phyloP scores from a whole-genome alignment of 352 stramenopile genomes.

The Phytophthora sojae region DNA sequence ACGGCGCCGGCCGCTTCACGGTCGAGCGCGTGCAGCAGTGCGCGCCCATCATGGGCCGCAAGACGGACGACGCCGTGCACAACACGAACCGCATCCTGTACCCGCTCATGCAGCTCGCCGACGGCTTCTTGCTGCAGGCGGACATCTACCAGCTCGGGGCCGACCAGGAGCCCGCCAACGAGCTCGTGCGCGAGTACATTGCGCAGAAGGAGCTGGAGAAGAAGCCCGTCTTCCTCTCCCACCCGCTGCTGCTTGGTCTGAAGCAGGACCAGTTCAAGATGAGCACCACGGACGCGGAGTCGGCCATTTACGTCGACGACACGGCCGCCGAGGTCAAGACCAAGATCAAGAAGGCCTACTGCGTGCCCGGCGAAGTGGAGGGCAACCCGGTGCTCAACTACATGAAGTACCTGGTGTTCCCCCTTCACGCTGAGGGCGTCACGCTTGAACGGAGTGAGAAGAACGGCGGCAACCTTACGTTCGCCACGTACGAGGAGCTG shows the following conservation, averaged over 20 bases:
- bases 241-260: slow-evolving; percentile 98
- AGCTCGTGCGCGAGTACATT: slow-evolving; percentile 98
- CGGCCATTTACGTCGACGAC: slow-evolving; percentile 99
- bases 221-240: slow-evolving; percentile 94
- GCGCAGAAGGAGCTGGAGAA: slow-evolving; percentile 79
- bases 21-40: slow-evolving; percentile 97
- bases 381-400: slow-evolving; percentile 97
- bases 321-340: slow-evolving; percentile 93
- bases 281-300: slow-evolving; percentile 98
- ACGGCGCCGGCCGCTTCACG: slow-evolving; percentile 90
- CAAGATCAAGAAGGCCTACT: slow-evolving; percentile 99
- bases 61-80: slow-evolving; percentile 78
- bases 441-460: slow-evolving; percentile 86
- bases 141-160: slow-evolving; percentile 99
- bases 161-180: slow-evolving; percentile 96
- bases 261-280: slow-evolving; percentile 99
- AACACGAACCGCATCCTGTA: slow-evolving; percentile 97
- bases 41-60: slow-evolving; percentile 98
- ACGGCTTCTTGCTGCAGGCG: slow-evolving; percentile 98
- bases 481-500: slow-evolving; percentile 91
- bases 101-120: slow-evolving; percentile 98
- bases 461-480: slow-evolving; percentile 88
- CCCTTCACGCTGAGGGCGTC: slow-evolving; percentile 70
- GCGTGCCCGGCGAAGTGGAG: slow-evolving; percentile 88
- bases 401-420: slow-evolving; percentile 97